A percentile compares a stretch with the other conserved stretches of the same genome.
These are phyloP conservation scores for Sporobolomyces roseus DNA, from an alignment of 768 basidiomycete genomes.

Conservation along the genomic window DNA sequence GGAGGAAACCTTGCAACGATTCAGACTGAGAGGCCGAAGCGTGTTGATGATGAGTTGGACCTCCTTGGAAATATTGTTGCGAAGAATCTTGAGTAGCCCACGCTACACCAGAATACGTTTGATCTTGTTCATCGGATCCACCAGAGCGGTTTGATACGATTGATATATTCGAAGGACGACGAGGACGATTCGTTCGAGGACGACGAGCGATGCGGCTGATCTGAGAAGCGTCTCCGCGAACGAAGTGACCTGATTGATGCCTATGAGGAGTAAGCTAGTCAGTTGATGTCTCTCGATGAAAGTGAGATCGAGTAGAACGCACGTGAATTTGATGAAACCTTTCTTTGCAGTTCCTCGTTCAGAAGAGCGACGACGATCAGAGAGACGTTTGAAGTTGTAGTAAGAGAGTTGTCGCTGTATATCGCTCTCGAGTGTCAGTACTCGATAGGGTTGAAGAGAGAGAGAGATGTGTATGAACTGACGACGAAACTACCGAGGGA, in stretches of 20 bases:
- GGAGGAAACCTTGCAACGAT: not conserved
- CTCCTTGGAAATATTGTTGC: not conserved
- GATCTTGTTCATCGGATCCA: not conserved
- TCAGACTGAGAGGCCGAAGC: not conserved
- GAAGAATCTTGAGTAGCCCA: not conserved
- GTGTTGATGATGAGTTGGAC: not conserved
- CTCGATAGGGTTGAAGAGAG: not conserved
- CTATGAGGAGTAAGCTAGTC: not conserved
- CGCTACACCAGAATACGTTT: slow-evolving; percentile 1
- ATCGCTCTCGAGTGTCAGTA: not conserved
- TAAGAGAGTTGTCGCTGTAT: slow-evolving; percentile 33
- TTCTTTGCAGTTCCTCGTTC: slow-evolving; percentile 16
- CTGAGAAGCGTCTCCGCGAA: slow-evolving; percentile 23
- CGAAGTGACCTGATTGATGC: slow-evolving; percentile 31
- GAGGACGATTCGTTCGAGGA: not conserved
- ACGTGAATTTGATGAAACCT: slow-evolving; percentile 36
- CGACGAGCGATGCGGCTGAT: slow-evolving; percentile 32
- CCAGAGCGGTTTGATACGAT: not conserved
- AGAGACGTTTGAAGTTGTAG: slow-evolving; percentile 37
- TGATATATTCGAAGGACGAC: not conserved
- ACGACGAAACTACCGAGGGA: slow-evolving; percentile 38
- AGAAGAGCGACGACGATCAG: slow-evolving; percentile 32
- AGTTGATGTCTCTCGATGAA: too few species aligned
- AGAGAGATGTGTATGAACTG: not conserved
- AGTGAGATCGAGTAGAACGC: not conserved